Evolutionary conservation across 139 green algal species (phyloP).

Genomic region (Closterium sp.): DNA sequence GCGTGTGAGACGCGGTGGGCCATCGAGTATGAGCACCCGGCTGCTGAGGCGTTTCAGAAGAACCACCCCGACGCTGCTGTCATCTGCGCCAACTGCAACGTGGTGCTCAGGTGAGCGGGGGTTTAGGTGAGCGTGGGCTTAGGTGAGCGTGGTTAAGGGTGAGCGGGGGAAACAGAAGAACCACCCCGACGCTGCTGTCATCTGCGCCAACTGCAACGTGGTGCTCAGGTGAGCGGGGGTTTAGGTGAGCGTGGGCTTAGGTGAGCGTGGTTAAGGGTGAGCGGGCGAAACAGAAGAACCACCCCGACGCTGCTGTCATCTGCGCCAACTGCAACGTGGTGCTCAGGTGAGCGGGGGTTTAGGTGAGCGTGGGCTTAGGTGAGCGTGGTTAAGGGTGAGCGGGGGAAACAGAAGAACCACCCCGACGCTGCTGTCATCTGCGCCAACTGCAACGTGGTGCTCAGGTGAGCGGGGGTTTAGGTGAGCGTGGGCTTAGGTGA

Average conservation of each 20-base stretch:
- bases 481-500: no score
- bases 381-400: no score
- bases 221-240: slow-evolving; percentile 63
- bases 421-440: slow-evolving; percentile 74
- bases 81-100: slow-evolving; percentile 93
- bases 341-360: slow-evolving; percentile 65
- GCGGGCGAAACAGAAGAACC: slow-evolving; percentile 80
- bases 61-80: slow-evolving; percentile 81
- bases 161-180: slow-evolving; percentile 53
- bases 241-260: no score
- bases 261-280: no score
- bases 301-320: slow-evolving; percentile 76
- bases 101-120: slow-evolving; percentile 66
- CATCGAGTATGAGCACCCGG: slow-evolving; percentile 90
- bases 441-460: slow-evolving; percentile 92
- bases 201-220: slow-evolving; percentile 93
- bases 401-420: slow-evolving; percentile 89
- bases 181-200: slow-evolving; percentile 75
- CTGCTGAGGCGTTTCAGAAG: slow-evolving; percentile 83
- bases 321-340: slow-evolving; percentile 94
- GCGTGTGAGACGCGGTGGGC: slow-evolving; percentile 75
- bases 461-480: no score
- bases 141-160: neutral
- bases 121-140: neutral
- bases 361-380: no score